Evolutionary conservation across 768 basidiomycete species (phyloP).

Genomic region (Serendipita sp.): DNA sequence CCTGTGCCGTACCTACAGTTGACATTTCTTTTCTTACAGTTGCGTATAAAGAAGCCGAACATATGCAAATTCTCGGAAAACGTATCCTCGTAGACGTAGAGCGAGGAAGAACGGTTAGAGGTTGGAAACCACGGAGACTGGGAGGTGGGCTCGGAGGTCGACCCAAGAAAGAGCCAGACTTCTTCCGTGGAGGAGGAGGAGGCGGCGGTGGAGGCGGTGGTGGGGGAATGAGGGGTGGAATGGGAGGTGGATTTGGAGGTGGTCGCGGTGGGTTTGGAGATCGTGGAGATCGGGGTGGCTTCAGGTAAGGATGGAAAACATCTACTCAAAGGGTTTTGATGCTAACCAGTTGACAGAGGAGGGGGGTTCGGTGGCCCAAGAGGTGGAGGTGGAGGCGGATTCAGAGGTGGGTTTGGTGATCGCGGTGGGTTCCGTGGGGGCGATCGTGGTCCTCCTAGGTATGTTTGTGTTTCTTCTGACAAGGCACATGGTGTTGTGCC

Average conservation of each 20-base stretch:
- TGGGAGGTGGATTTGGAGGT: background rate
- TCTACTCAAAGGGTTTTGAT: slow-evolving; percentile 1
- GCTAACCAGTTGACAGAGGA: background rate
- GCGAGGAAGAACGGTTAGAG: slow-evolving; percentile 90
- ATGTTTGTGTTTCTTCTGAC: slow-evolving; percentile 2
- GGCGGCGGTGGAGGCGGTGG: slow-evolving; percentile 32
- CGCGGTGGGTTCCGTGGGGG: slow-evolving; percentile 19
- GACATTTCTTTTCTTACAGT: slow-evolving; percentile 23
- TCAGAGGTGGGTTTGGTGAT: slow-evolving; percentile 16
- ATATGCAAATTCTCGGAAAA: slow-evolving; percentile 89
- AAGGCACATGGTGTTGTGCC: slow-evolving; percentile 6
- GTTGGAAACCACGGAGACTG: slow-evolving; percentile 92
- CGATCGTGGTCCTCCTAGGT: slow-evolving; percentile 12
- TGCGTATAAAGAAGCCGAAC: slow-evolving; percentile 98
- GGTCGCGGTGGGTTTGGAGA: background rate
- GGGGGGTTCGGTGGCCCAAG: slow-evolving; percentile 13
- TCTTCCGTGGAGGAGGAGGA: slow-evolving; percentile 22
- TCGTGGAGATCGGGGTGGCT: no score
- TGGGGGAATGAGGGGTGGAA: slow-evolving; percentile 10
- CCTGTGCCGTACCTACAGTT: background rate
- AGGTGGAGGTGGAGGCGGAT: slow-evolving; percentile 18
- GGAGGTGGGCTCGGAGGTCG: slow-evolving; percentile 99
- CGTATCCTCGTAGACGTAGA: slow-evolving; percentile 96
- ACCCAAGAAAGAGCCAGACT: slow-evolving; percentile 35
- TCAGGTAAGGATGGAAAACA: background rate